Conservation (phyloP, 2,329 filamentous ascomycete species). For the Pseudogymnoascus sp. region DNA sequence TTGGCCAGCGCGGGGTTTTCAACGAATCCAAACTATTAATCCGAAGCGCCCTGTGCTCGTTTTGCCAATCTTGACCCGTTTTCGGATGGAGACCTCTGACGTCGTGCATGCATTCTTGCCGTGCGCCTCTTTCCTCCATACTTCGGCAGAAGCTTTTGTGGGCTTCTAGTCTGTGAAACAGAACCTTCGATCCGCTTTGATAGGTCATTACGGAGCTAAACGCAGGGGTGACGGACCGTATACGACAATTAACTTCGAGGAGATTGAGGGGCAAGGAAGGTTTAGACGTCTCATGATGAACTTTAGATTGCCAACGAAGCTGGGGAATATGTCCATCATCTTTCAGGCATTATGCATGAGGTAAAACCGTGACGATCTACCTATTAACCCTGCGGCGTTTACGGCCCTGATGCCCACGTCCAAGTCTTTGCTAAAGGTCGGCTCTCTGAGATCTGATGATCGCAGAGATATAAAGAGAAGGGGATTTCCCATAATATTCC, state of each 20-base stretch:
- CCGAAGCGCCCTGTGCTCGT: conserved; percentile 2
- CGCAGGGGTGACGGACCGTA: background rate
- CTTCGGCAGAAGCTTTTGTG: conserved; percentile 7
- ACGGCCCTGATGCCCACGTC: conserved; percentile 6
- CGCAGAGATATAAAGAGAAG: background rate
- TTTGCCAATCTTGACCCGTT: background rate
- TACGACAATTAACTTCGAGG: conserved; percentile 1
- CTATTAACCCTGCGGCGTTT: background rate
- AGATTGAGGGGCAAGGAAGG: conserved; percentile 2
- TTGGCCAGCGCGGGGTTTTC: conserved; percentile 5
- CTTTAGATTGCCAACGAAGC: conserved; percentile 3
- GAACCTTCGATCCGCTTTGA: background rate
- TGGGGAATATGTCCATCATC: background rate
- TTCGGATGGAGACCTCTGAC: conserved; percentile 1
- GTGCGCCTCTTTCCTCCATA: background rate
- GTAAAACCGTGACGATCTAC: background rate
- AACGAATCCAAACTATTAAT: background rate
- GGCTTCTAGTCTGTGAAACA: background rate
- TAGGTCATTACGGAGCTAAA: background rate
- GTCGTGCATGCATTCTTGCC: background rate
- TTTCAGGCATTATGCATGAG: conserved; percentile 8
- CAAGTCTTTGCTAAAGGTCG: background rate
- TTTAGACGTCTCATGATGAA: conserved; percentile 5
- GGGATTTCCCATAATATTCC: conserved; percentile 8
- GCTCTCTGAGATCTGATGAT: background rate